Evolutionary conservation across 148 eudicot genomes (phyloP).

Genomic region (Fallopia convolvulus): DNA sequence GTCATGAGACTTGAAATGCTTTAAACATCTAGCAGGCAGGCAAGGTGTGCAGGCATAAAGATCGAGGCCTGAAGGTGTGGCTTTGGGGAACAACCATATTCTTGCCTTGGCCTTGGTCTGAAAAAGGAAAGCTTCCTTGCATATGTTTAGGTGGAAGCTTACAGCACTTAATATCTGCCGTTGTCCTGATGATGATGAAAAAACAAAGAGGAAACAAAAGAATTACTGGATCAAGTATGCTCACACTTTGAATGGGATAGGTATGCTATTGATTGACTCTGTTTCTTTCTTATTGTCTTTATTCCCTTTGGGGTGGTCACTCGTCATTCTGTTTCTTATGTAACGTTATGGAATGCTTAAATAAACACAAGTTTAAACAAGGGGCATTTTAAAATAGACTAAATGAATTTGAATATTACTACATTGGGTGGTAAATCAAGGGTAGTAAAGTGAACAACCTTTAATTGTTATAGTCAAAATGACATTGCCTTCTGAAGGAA

Average conservation of each 20-base stretch:
- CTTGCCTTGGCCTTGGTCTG: constrained; percentile 11
- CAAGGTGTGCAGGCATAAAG: constrained; percentile 72
- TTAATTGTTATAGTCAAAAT: too few species aligned
- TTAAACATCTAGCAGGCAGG: constrained; percentile 24
- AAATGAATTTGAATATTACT: too few species aligned
- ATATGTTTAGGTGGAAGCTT: not conserved
- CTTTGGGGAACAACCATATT: constrained; percentile 11
- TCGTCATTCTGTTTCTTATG: not conserved
- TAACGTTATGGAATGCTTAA: not conserved
- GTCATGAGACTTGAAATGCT: constrained; percentile 15
- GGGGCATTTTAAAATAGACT: too few species aligned
- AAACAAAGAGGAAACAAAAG: not conserved
- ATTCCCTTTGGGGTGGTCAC: not conserved
- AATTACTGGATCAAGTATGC: not conserved
- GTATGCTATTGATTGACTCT: not conserved
- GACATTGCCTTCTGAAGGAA: too few species aligned
- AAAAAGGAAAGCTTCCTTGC: constrained; percentile 1
- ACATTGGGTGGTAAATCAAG: not conserved
- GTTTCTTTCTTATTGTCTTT: not conserved
- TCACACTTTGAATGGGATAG: not conserved
- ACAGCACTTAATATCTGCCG: not conserved
- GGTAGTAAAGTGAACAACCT: too few species aligned
- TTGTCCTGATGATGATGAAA: not conserved
- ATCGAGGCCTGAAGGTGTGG: constrained; percentile 46
- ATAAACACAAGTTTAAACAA: too few species aligned